Percentiles rank a stretch among this genome's conserved stretches.
These are phyloP conservation scores for Hysterangium stoloniferum DNA, from an alignment of 768 basidiomycete genomes.

Conservation along the genomic window DNA sequence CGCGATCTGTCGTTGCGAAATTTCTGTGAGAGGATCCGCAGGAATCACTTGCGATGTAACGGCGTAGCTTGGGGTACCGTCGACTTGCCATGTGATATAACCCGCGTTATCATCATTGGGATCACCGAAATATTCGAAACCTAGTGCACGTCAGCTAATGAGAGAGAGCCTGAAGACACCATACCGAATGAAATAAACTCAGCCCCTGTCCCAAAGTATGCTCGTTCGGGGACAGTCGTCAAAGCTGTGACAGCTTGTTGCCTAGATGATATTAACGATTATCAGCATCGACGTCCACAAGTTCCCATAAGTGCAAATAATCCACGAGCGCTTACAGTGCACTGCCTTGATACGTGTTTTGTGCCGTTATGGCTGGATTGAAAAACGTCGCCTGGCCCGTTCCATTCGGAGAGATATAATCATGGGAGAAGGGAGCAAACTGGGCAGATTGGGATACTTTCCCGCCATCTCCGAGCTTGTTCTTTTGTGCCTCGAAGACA, in stretches of 20 bases:
- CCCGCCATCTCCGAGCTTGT: constrained; percentile 43
- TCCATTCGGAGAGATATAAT: constrained; percentile 33
- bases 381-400: constrained; percentile 26
- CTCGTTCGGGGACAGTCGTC: constrained; percentile 39
- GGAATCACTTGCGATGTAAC: constrained; percentile 33
- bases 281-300: background rate
- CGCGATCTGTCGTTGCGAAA: constrained; percentile 44
- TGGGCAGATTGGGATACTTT: constrained; percentile 71
- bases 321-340: constrained; percentile 31
- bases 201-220: constrained; percentile 51
- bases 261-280: background rate
- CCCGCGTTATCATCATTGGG: constrained; percentile 46
- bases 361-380: constrained; percentile 27
- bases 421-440: constrained; percentile 52
- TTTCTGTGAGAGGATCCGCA: constrained; percentile 30
- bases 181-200: constrained; percentile 42
- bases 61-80: constrained; percentile 43
- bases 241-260: constrained; percentile 51
- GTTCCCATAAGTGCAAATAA: background rate
- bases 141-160: constrained; percentile 22
- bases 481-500: constrained; percentile 67
- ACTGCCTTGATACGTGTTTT: constrained; percentile 38
- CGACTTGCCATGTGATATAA: constrained; percentile 69
- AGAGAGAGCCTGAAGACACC: constrained; percentile 11
- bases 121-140: constrained; percentile 72